Evolutionary conservation across 306 rosid species (phyloP), one percentile per base, ranked within the genome.

Genomic region (Vigna hirtella): DNA sequence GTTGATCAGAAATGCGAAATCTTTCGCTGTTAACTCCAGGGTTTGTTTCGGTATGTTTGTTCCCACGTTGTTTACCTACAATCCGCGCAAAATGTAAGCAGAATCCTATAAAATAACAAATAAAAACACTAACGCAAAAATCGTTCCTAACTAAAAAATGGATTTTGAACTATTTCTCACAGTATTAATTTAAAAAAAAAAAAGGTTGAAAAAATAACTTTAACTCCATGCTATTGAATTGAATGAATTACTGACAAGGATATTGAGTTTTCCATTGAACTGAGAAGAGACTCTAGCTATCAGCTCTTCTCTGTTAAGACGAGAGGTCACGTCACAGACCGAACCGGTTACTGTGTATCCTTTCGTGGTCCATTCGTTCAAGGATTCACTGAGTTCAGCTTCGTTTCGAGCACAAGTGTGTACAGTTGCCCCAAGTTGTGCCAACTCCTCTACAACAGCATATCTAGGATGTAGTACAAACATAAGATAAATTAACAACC

Each of bases 221-320:
- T 7, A 32, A 8, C 9, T 43, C 6, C 42, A 43, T 69, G 53
- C 1, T 2, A 20, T 2, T 42, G 47, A 43, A 40, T 7, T 40
- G 11, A 43, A 43, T 43, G 49, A 11, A 43, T 43, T 43, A 43
- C 49, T 43, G 1, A 43, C 85, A 73, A 85, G 85, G 55, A 85
- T 78, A 38, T 78, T 66, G 48, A 81, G 85, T 76, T 81, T 85
- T 55, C 83, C 88, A n/a, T 85, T 53, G 34, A 81, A 85, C 30
- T 50, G 2, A 53, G 65, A 68, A 9, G 83, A 73, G 52, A 85
- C 49, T 78, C 20, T 78, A 20, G 62, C 5, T 3, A 78, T 28
- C 38, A 78, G 83, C 0, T 81, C 76, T 61, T 78, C 56, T 64
- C 82, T 72, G 0, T 85, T 70, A 18, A 56, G 17, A 70, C 59